Evolutionary conservation across 2,329 filamentous ascomycete species (phyloP), one percentile per base, ranked within the genome.

Genomic region (Lasiodiplodia hormozganensis): DNA sequence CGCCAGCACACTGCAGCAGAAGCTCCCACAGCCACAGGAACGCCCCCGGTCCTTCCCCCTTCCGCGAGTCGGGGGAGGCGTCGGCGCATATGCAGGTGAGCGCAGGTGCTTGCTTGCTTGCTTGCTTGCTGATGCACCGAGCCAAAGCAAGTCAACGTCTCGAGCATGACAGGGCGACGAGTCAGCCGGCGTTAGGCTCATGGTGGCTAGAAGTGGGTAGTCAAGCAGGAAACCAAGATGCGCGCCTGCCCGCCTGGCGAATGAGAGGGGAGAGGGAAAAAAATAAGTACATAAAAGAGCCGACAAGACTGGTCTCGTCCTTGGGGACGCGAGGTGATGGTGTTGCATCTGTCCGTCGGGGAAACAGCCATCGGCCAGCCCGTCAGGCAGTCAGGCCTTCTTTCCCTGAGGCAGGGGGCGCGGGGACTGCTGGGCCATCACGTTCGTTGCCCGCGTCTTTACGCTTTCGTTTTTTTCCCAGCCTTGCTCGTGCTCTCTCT

Each of bases 71-170:
- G 40, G 38, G 28, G 21, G 49, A 25, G 49, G 49, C 10, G 54
- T 34, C 54, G 54, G 60, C 47, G 60, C 60, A 64, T 64, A 64
- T 64, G 60, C 47, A 31, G 60, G 60, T 64, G 60, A 64, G 60
- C 40, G 43, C 43, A 57, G 31, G 54, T 38, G 12, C 21, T 23
- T 43, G 31, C 10, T 34, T 28, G 28, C 28, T 28, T 28, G 28
- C 34, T 23, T 16, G 25, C 25, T 36, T 36, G 28, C 43, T 54
- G 52, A 23, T 23, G 43, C 43, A 28, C 28, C 43, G 25, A 51
- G 43, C 47, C 60, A 36, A 52, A 40, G 47, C 60, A 38, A 52
- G 60, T 38, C 60, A 64, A 64, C 47, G 11, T 34, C 58, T 14
- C 43, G 21, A 36, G 25, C 40, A 36, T 51, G n/a, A 11, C 38